Percentiles rank a stretch among this genome's conserved stretches.
Conservation (phyloP, 169 alveolate genomes). For the Plasmodium fragile region DNA sequence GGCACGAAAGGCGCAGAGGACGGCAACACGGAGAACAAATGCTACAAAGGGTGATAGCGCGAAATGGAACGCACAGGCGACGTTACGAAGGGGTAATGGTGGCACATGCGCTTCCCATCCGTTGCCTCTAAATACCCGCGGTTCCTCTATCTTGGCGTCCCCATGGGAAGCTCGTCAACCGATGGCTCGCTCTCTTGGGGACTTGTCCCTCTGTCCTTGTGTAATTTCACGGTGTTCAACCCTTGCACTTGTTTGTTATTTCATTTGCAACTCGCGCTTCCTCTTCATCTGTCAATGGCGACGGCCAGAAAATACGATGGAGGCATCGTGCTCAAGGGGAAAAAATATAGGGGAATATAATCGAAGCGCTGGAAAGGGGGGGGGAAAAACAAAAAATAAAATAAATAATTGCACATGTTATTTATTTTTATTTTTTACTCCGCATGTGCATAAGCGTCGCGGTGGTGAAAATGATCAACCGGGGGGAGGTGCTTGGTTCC, state of each 20-base stretch:
- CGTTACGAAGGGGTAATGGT: neutral
- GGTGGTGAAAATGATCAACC: neutral
- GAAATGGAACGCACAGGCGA: neutral
- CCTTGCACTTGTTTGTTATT: neutral
- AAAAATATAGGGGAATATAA: constrained; percentile 53
- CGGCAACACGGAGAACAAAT: neutral
- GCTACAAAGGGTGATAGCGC: neutral
- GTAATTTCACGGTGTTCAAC: neutral
- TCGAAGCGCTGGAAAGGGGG: constrained; percentile 51
- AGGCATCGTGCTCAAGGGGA: constrained; percentile 73
- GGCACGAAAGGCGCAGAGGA: neutral
- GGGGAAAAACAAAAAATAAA: constrained; percentile 15
- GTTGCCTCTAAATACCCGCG: neutral
- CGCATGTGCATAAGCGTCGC: neutral
- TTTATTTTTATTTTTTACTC: neutral
- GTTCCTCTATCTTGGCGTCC: neutral
- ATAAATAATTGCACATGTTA: neutral
- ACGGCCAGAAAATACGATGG: constrained; percentile 71
- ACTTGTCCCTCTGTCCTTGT: neutral
- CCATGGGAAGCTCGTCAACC: neutral
- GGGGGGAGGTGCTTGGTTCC: neutral
- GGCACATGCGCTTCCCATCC: neutral
- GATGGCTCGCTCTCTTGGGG: neutral
- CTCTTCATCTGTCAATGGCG: constrained; percentile 45
- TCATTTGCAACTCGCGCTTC: neutral